phyloP scores from a whole-genome alignment of 805 yeast genomes.

The Saccharomyces cerevisiae region DNA sequence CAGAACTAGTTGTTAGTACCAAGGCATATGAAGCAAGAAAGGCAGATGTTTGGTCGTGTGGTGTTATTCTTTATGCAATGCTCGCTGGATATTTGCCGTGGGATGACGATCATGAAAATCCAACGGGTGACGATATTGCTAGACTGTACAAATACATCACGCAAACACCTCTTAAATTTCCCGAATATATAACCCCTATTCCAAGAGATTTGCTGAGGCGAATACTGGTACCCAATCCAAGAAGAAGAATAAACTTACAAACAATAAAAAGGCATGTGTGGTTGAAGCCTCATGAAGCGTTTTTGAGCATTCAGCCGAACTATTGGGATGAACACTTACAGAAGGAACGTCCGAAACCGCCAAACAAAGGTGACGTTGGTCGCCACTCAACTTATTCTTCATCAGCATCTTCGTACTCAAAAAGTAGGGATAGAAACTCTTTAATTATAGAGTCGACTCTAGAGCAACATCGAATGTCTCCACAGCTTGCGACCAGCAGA shows the following conservation, averaged over 20 bases:
- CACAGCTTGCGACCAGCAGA: conserved; percentile 32
- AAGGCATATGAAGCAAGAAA: conserved; percentile 85
- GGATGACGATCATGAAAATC: conserved; percentile 95
- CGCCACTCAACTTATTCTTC: conserved; percentile 13
- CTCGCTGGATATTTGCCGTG: conserved; percentile 93
- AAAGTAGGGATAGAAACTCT: conserved; percentile 34
- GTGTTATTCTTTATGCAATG: conserved; percentile 93
- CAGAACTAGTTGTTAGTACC: conserved; percentile 84
- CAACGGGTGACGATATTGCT: conserved; percentile 91
- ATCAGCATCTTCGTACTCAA: conserved; percentile 35
- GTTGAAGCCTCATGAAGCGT: conserved; percentile 76
- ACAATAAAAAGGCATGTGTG: conserved; percentile 78
- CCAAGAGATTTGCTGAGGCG: conserved; percentile 85
- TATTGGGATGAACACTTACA: conserved; percentile 50
- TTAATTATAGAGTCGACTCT: conserved; percentile 28
- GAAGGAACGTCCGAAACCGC: neutral
- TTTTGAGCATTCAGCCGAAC: conserved; percentile 72
- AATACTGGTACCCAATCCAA: conserved; percentile 80
- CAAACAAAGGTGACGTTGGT: neutral
- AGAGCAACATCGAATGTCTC: conserved; percentile 51
- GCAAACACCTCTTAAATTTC: conserved; percentile 84
- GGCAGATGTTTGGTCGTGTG: conserved; percentile 96
- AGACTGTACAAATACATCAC: conserved; percentile 87
- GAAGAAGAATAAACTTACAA: conserved; percentile 56
- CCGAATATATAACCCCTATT: conserved; percentile 83